Evolutionary conservation across 768 basidiomycete genomes (phyloP).

Genomic region (Suillus fuscotomentosus): DNA sequence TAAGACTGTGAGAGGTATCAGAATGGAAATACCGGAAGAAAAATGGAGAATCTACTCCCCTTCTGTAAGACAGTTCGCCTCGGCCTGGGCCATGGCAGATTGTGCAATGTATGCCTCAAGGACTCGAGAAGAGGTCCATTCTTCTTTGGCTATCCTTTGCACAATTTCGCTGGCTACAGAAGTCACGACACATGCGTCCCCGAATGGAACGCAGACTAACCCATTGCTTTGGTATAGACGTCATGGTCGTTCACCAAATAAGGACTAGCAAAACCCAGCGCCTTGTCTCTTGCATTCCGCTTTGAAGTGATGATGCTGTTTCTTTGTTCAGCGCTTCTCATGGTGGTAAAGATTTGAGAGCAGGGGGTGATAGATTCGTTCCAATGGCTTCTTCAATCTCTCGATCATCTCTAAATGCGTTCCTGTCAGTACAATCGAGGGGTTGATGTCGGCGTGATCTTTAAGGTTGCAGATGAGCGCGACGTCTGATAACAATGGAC

Average conservation of each 20-base stretch:
- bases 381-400: constrained; percentile 46
- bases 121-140: constrained; percentile 48
- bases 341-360: constrained; percentile 4
- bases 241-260: constrained; percentile 29
- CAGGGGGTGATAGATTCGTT: constrained; percentile 20
- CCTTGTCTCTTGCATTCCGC: constrained; percentile 34
- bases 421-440: constrained; percentile 43
- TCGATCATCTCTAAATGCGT: constrained; percentile 48
- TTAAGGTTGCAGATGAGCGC: constrained; percentile 57
- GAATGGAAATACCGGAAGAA: background rate
- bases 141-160: constrained; percentile 32
- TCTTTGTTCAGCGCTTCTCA: constrained; percentile 20
- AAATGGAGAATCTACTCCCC: constrained; percentile 37
- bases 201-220: constrained; percentile 27
- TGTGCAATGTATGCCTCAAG: constrained; percentile 44
- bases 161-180: constrained; percentile 44
- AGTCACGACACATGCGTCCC: background rate
- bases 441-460: constrained; percentile 51
- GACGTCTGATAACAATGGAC: constrained; percentile 40
- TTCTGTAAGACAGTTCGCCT: constrained; percentile 81
- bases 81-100: constrained; percentile 54
- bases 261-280: constrained; percentile 27
- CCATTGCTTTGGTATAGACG: constrained; percentile 47
- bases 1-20: constrained; percentile 47
- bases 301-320: constrained; percentile 36